Evolutionary conservation across 1,139 yeast genomes (phyloP), one percentile per base, ranked within the genome.

Genomic region (Nakaseomyces sp.): DNA sequence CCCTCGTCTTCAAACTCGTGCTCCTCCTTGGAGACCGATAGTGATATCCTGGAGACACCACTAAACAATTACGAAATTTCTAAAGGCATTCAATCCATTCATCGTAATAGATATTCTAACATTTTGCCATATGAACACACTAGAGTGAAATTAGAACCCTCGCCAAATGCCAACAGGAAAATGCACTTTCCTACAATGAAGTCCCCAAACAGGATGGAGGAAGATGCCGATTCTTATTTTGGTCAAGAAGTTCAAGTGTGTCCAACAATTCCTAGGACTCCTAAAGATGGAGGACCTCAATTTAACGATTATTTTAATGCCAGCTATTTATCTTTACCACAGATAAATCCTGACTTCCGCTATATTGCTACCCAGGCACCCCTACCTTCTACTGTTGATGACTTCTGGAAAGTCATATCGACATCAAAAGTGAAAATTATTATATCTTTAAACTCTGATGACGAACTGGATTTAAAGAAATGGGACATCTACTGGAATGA

Each of bases 321-420:
- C 1, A 76, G 77, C 50, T 76, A 74, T 54, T 63, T 80, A 19
- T 60, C 61, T 32, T 67, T 67, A 5, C 67, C 68, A 5, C 64
- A 64, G 46, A 55, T 66, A 12, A 61, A 64, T 44, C 52, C 57
- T 4, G 57, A 58, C 17, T 61, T 57, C 41, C 69, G 73, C 42
- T 83, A 81, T 57, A 81, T 86, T 50, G 95, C 95, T 0, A 81
- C 95, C 0, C 95, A 86, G 53, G 95, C 93, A 1, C 96, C 96
- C 1, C 63, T 86, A 33, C 77, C 79, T 2, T 76, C 80, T 18
- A 84, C 95, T 0, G 72, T 81, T 47, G 79, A 77, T 12, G 95
- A 86, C 59, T 86, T 86, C 57, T 87, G 95, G 93, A 76, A 77
- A 53, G 81, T 83, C 43, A 72, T 83, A 0, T 72, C 79, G 71